Evolutionary conservation across 176 grass and related monocot species (phyloP).

Genomic region (Triticum turgidum): DNA sequence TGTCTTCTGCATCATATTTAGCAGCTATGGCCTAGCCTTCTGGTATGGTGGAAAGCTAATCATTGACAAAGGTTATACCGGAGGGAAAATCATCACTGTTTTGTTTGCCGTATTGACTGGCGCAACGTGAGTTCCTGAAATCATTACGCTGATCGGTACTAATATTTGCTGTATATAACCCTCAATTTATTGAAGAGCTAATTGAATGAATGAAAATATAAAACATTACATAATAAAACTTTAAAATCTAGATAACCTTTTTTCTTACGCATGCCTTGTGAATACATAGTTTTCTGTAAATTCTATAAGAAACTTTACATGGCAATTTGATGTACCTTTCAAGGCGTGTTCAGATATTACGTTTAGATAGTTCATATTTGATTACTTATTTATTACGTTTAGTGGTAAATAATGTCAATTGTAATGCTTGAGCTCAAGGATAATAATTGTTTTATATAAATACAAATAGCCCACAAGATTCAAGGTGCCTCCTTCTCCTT

Average conservation of each 20-base stretch:
- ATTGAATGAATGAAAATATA: neutral
- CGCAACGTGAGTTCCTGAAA: conserved; percentile 50
- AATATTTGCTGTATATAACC: neutral
- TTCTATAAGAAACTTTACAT: neutral
- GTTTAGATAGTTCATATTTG: neutral
- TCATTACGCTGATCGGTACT: neutral
- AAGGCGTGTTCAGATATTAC: neutral
- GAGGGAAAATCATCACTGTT: conserved; percentile 57
- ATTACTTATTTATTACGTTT: neutral
- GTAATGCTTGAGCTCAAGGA: neutral
- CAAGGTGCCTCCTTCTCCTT: too few relatives aligned
- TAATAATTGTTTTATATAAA: neutral
- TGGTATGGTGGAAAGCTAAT: conserved; percentile 73
- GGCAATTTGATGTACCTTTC: neutral
- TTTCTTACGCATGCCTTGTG: neutral
- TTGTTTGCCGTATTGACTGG: conserved; percentile 56
- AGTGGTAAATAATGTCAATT: neutral
- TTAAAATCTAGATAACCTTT: neutral
- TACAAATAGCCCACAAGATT: too few relatives aligned
- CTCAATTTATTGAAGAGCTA: neutral
- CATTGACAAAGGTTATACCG: conserved; percentile 54
- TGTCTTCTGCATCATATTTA: conserved; percentile 47
- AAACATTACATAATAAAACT: neutral
- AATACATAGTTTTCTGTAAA: neutral
- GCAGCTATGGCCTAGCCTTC: conserved; percentile 67